Evolutionary conservation across 2,329 filamentous ascomycete genomes (phyloP).

Genomic region (Dothistroma septosporum): DNA sequence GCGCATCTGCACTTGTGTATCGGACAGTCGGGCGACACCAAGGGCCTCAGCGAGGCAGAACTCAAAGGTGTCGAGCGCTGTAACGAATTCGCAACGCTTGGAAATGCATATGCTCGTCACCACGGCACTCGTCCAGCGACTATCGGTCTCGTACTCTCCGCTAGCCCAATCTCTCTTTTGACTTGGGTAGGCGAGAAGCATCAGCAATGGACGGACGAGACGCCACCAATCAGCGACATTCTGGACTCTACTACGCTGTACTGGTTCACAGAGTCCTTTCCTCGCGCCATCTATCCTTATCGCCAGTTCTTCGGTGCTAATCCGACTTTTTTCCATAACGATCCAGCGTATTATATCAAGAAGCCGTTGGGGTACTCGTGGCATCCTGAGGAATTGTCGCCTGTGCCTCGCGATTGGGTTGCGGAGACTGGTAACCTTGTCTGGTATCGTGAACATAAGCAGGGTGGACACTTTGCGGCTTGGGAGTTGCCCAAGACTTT

Average conservation of each 20-base stretch:
- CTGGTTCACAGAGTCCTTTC: slow-evolving; percentile 49
- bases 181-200: slow-evolving; percentile 59
- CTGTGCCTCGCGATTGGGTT: slow-evolving; percentile 38
- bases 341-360: slow-evolving; percentile 26
- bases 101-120: slow-evolving; percentile 48
- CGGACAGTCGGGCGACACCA: slow-evolving; percentile 11
- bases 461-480: slow-evolving; percentile 40
- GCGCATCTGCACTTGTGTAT: slow-evolving; percentile 26
- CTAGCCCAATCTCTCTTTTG: slow-evolving; percentile 53
- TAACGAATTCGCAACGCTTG: slow-evolving; percentile 31
- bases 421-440: slow-evolving; percentile 40
- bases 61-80: slow-evolving; percentile 22
- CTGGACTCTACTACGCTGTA: slow-evolving; percentile 51
- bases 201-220: slow-evolving; percentile 50
- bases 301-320: slow-evolving; percentile 33
- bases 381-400: slow-evolving; percentile 42
- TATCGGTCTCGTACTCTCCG: slow-evolving; percentile 51
- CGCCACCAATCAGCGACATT: slow-evolving; percentile 41
- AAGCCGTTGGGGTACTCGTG: slow-evolving; percentile 46
- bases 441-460: slow-evolving; percentile 37
- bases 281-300: slow-evolving; percentile 48
- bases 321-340: slow-evolving; percentile 27
- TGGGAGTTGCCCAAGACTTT: slow-evolving; percentile 32
- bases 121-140: slow-evolving; percentile 55
- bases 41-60: slow-evolving; percentile 20